Evolutionary conservation across 2,329 filamentous ascomycete species (phyloP), one percentile per base, ranked within the genome.

Genomic region (Lachnellula arida): DNA sequence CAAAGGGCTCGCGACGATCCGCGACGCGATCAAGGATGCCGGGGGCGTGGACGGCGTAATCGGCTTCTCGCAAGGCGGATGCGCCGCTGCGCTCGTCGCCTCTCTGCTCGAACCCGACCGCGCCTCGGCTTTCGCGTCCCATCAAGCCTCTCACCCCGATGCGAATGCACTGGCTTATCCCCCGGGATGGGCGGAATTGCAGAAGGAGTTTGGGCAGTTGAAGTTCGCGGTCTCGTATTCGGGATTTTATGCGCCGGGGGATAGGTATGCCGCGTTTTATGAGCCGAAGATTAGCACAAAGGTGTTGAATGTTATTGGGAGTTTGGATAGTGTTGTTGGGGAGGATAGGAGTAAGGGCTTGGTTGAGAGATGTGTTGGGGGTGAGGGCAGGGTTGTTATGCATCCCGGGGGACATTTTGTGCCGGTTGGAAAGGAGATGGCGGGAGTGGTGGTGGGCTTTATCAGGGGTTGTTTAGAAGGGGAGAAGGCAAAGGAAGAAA

Each of bases 391-490:
- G 61, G 68, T 83, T 64, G 81, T 87, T 65, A 91, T 96, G 43
- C 69, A 71, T 72, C 92, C 93, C 1, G 93, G 93, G 7, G 92
- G 92, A 0, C 93, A 97, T 71, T 91, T 96, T 67, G 81, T 97
- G 67, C 93, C 93, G 0, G 85, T 91, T 57, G 84, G 86, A 63
- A 90, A 88, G 75, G 87, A 91, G 63, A 94, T 88, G 81, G 83
- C 87, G 19, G 86, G 87, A 76, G 87, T 87, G 34, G 73, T 95
- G 61, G 85, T 87, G 4, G 83, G 79, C 0, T 96, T 92, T 68
- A 83, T 94, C 48, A 78, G 75, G 64, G 78, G 80, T 60, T 60
- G 58, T 49, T 63, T 69, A 43, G 67, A 71, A 60, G 69, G 75
- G 51, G 80, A 83, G 64, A 80, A 81, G 65, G 68, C 75, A 44